A percentile compares a stretch with the other conserved stretches of the same genome.
phyloP scores from a whole-genome alignment of 352 stramenopile species.

The Globisporangium polare region DNA sequence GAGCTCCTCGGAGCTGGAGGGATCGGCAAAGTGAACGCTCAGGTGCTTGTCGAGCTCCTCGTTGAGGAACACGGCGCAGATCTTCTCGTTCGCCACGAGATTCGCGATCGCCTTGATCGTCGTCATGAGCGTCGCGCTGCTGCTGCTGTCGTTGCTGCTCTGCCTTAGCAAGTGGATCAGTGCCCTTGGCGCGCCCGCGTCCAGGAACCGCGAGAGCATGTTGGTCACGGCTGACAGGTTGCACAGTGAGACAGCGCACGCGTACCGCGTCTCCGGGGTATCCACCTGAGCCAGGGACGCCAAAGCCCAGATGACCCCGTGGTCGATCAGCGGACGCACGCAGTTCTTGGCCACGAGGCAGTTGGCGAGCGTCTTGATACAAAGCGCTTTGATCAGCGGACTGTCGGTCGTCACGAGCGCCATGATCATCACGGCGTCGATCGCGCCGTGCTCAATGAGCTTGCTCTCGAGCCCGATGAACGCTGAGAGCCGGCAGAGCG shows the following conservation, averaged over 20 bases:
- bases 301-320: slow-evolving; percentile 76
- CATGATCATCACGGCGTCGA: slow-evolving; percentile 68
- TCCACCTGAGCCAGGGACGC: slow-evolving; percentile 60
- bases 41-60: slow-evolving; percentile 68
- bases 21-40: slow-evolving; percentile 43
- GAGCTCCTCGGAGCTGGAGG: slow-evolving; percentile 41
- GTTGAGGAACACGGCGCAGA: slow-evolving; percentile 66
- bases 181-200: slow-evolving; percentile 57
- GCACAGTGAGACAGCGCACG: slow-evolving; percentile 70
- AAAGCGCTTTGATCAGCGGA: slow-evolving; percentile 57
- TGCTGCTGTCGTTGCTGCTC: slow-evolving; percentile 26
- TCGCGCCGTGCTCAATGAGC: slow-evolving; percentile 69
- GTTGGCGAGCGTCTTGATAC: slow-evolving; percentile 72
- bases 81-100: slow-evolving; percentile 70
- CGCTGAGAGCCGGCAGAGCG: slow-evolving; percentile 64
- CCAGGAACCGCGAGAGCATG: slow-evolving; percentile 65
- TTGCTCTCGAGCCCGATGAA: slow-evolving; percentile 54
- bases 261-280: slow-evolving; percentile 45
- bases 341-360: slow-evolving; percentile 69
- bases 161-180: slow-evolving; percentile 59
- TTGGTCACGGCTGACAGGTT: slow-evolving; percentile 57
- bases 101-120: slow-evolving; percentile 76
- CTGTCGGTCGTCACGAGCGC: slow-evolving; percentile 70
- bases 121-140: slow-evolving; percentile 41
- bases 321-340: slow-evolving; percentile 55